These are phyloP conservation scores for Calendula officinalis DNA, from an alignment of 129 eudicot genomes.

Conservation along the genomic window DNA sequence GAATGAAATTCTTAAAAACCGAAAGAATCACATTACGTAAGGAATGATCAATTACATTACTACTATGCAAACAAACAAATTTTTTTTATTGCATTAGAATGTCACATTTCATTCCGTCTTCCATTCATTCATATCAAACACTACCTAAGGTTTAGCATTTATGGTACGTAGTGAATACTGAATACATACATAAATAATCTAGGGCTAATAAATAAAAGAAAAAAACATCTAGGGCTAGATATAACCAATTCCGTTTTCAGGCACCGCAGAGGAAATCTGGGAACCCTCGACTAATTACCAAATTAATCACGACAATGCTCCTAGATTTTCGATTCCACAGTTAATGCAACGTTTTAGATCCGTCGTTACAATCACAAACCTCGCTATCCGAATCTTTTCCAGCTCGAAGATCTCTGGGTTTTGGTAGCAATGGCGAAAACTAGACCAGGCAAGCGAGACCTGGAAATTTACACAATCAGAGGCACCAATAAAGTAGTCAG, in stretches of 20 bases:
- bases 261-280: conserved; percentile 2
- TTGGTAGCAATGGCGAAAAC: conserved; percentile 54
- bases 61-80: no score
- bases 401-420: conserved; percentile 5
- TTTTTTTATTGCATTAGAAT: no score
- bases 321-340: conserved; percentile 24
- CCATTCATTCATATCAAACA: no score
- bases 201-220: no score
- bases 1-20: no score
- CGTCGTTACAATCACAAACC: neutral
- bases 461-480: conserved; percentile 57
- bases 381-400: conserved; percentile 4
- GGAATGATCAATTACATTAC: no score
- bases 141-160: no score
- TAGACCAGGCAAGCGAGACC: conserved; percentile 56
- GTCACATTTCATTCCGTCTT: no score
- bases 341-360: neutral
- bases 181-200: no score
- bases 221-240: conserved; percentile 21
- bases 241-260: conserved; percentile 9
- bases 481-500: conserved; percentile 67
- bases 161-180: no score
- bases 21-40: no score
- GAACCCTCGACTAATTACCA: conserved; percentile 14
- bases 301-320: conserved; percentile 23